phyloP scores from a whole-genome alignment of 1,139 yeast species.

The Hanseniaspora uvarum region DNA sequence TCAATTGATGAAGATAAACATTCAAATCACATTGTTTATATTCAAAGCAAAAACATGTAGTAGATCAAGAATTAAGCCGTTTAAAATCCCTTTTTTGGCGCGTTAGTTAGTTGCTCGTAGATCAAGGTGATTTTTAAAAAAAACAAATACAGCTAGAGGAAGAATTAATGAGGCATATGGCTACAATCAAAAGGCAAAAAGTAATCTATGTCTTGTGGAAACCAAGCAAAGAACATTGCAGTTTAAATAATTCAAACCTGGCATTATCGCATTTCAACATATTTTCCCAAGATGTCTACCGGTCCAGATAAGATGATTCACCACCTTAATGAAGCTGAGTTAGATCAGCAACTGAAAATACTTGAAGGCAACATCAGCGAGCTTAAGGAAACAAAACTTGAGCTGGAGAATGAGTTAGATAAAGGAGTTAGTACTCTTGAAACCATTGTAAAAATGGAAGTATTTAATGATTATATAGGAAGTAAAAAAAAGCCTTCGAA shows the following conservation, averaged over 20 bases:
- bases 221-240: too few species aligned
- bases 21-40: neutral
- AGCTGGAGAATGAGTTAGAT: neutral
- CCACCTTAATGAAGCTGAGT: neutral
- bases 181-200: neutral
- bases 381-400: neutral
- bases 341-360: neutral
- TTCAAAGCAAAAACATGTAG: neutral
- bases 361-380: neutral
- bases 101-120: neutral
- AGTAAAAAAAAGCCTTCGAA: neutral
- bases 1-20: too few species aligned
- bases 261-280: too few species aligned
- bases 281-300: neutral
- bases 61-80: neutral
- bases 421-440: neutral
- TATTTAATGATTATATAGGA: slow-evolving; percentile 2
- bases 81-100: neutral
- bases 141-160: too few species aligned
- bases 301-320: neutral
- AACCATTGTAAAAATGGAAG: slow-evolving; percentile 4
- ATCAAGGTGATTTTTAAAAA: too few species aligned
- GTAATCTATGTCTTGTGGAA: too few species aligned
- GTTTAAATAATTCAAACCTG: too few species aligned
- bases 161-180: too few species aligned